phyloP scores from a whole-genome alignment of 192 early-diverging fungal species.

The Backusella westeae region DNA sequence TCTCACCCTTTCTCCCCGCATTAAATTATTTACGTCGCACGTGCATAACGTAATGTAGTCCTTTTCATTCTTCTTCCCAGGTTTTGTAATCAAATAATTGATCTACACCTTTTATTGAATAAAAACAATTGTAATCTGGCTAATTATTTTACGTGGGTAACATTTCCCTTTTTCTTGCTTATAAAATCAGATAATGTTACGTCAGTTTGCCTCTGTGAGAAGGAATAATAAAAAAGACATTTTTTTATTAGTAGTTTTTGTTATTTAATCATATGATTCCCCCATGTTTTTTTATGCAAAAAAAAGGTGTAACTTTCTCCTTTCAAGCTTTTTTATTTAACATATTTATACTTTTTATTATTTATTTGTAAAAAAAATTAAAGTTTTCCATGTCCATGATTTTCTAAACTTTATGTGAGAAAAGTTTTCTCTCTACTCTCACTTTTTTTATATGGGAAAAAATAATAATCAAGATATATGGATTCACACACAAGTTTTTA shows the following conservation, averaged over 20 bases:
- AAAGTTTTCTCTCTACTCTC: neutral
- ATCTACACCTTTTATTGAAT: neutral
- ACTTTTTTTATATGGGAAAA: neutral
- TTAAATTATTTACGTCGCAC: conserved; percentile 4
- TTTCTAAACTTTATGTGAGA: neutral
- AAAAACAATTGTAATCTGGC: neutral
- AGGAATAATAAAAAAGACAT: neutral
- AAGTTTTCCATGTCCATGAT: neutral
- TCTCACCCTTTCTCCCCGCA: neutral
- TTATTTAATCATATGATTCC: neutral
- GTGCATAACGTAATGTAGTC: neutral
- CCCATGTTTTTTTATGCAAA: conserved; percentile 2
- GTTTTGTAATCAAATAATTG: neutral
- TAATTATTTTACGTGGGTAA: neutral
- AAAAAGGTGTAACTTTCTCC: neutral
- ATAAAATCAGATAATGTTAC: neutral
- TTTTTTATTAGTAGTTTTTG: neutral
- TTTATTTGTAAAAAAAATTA: neutral
- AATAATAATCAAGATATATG: neutral
- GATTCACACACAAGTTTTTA: neutral
- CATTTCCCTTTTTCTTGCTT: neutral
- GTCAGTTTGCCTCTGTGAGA: neutral
- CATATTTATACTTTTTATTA: neutral
- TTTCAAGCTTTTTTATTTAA: neutral
- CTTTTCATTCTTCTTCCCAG: neutral